Evolutionary conservation across 345 rosid species (phyloP).

Genomic region (Camelina laxa): DNA sequence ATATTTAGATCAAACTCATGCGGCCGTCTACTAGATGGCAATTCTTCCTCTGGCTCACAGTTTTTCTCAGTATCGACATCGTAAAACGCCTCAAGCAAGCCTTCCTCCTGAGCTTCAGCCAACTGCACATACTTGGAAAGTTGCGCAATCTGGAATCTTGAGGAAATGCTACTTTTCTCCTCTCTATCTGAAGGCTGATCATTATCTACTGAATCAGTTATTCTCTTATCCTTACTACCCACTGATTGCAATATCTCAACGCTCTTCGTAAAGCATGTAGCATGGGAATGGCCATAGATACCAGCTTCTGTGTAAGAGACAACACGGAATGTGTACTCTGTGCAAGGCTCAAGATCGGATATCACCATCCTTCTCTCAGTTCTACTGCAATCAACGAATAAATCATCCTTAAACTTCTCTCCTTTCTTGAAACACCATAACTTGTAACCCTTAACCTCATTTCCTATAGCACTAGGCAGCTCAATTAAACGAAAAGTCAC

Average conservation of each 20-base stretch:
- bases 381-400: slow-evolving; percentile 63
- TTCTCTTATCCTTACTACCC: slow-evolving; percentile 47
- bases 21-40: slow-evolving; percentile 53
- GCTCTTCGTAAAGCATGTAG: slow-evolving; percentile 45
- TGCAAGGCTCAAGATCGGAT: slow-evolving; percentile 85
- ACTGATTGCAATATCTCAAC: slow-evolving; percentile 55
- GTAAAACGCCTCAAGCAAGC: slow-evolving; percentile 68
- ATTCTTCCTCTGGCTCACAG: slow-evolving; percentile 52
- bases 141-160: slow-evolving; percentile 74
- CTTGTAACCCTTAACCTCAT: slow-evolving; percentile 78
- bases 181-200: slow-evolving; percentile 50
- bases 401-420: slow-evolving; percentile 60
- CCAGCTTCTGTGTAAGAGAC: slow-evolving; percentile 46
- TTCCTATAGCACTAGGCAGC: slow-evolving; percentile 49
- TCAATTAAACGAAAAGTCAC: slow-evolving; percentile 73
- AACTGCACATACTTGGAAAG: slow-evolving; percentile 69
- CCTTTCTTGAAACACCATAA: slow-evolving; percentile 90
- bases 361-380: slow-evolving; percentile 73
- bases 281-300: slow-evolving; percentile 43
- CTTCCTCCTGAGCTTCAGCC: slow-evolving; percentile 80
- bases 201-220: slow-evolving; percentile 42
- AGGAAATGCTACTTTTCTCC: slow-evolving; percentile 41
- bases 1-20: slow-evolving; percentile 79
- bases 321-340: slow-evolving; percentile 61
- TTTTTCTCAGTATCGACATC: slow-evolving; percentile 62